Base-by-base conservation (phyloP, 352 stramenopile genomes). In the Pythium oligandrum region DNA sequence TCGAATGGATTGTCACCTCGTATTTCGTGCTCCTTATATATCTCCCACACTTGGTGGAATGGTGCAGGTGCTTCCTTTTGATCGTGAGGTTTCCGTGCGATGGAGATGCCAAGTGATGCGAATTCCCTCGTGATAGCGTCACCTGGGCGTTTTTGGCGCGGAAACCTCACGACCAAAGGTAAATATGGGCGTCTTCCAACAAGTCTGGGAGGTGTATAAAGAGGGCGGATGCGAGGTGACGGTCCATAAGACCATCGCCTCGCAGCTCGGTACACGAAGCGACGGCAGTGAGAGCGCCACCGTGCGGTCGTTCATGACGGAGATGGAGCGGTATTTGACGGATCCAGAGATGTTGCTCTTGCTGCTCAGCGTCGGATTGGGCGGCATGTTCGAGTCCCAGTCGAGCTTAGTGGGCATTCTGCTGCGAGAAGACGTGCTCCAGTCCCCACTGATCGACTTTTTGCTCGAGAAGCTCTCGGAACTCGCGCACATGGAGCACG, bases 391-490 rank as follows among this genome's bases (percentile, higher is more conserved):
- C 44, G 71, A 82, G 42, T 67, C 71, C 34, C 57, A 72, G 48
- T 63, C 60, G 44, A 87, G 73, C 60, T 87, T 87, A 44, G 38
- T 85, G 5, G 70, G 76, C 1, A 48, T 85, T n/a, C 49, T 87
- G 34, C 54, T 85, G 48, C 70, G 73, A 9, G 60, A 83, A 40
- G 76, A 85, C 12, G 62, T 61, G 40, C 54, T 87, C 32, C 73
- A 87, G 46, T 59, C 63, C 2, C 47, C 40, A 7, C 48, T 87
- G 11, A 52, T 85, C 3, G 72, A 83, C 30, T 33, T 83, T 30
- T 54, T 87, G 50, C 61, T 87, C 4, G 73, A 85, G 33, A 78
- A 83, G 43, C 48, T 83, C 26, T 73, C 71, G 51, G 75, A 85
- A 43, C 65, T 69, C 48, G 72, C 75, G 9, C 49, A 75, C 35